A percentile compares a stretch with the other conserved stretches of the same genome.
Conservation (phyloP, 495 filamentous ascomycete genomes). For the Talaromyces trachyspermus region DNA sequence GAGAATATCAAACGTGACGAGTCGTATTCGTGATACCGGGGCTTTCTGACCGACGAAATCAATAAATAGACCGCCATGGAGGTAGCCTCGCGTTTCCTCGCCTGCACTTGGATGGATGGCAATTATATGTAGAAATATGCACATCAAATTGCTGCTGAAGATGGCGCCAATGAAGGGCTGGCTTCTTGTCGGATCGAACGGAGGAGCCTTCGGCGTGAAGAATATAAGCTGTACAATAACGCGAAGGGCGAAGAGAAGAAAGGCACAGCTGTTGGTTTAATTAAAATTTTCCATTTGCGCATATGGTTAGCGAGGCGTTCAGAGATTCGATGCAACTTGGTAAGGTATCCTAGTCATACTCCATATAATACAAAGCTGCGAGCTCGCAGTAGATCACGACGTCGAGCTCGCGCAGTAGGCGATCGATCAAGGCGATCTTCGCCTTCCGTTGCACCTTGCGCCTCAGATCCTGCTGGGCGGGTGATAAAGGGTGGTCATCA, state of each 20-base stretch:
- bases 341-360: too few species aligned
- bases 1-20: slow-evolving; percentile 57
- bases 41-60: slow-evolving; percentile 83
- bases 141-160: slow-evolving; percentile 61
- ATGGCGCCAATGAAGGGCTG: slow-evolving; percentile 65
- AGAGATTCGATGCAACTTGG: too few species aligned
- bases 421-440: slow-evolving; percentile 55
- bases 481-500: slow-evolving; percentile 17
- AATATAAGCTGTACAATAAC: slow-evolving; percentile 64
- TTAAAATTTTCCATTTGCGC: not conserved
- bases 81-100: slow-evolving; percentile 70
- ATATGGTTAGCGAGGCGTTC: slow-evolving; percentile 21
- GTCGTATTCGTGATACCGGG: slow-evolving; percentile 56
- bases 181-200: slow-evolving; percentile 53
- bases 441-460: slow-evolving; percentile 32
- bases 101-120: slow-evolving; percentile 56
- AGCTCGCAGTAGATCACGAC: slow-evolving; percentile 75
- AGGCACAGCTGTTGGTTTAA: slow-evolving; percentile 56
- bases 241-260: slow-evolving; percentile 63
- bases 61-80: slow-evolving; percentile 78
- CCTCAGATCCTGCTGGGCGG: slow-evolving; percentile 24
- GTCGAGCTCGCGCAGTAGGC: slow-evolving; percentile 67
- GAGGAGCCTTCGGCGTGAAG: slow-evolving; percentile 69
- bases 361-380: slow-evolving; percentile 81
- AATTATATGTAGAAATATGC: slow-evolving; percentile 63